These are phyloP conservation scores for Scedosporium dehoogii DNA, from an alignment of 2,329 filamentous ascomycete genomes.

Conservation along the genomic window DNA sequence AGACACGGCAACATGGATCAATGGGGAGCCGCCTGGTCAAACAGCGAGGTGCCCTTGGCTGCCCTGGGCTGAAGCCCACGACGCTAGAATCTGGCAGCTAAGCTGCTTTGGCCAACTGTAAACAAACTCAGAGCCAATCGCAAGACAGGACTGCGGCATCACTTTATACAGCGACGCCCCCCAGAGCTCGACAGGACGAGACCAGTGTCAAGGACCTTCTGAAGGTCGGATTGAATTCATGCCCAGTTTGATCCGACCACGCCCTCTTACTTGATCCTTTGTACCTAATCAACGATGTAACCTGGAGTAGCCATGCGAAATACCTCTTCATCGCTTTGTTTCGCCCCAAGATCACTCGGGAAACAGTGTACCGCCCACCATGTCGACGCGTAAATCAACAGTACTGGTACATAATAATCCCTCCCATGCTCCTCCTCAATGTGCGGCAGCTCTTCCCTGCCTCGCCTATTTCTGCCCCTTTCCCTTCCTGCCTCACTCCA, in stretches of 20 bases:
- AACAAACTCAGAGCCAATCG: not conserved
- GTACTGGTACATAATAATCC: not conserved
- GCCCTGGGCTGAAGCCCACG: not conserved
- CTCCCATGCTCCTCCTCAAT: not conserved
- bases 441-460: not conserved
- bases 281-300: not conserved
- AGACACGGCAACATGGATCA: not conserved
- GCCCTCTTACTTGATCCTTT: not conserved
- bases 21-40: not conserved
- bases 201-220: not conserved
- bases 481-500: not conserved
- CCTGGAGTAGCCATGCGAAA: not conserved
- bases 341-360: not conserved
- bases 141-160: not conserved
- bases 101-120: not conserved
- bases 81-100: not conserved
- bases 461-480: slow-evolving; percentile 6
- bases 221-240: not conserved
- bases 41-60: not conserved
- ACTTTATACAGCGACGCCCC: not conserved
- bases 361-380: not conserved
- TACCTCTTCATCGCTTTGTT: not conserved
- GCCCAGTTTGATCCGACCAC: too few species aligned
- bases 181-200: not conserved
- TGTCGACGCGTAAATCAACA: not conserved